Evolutionary conservation across 345 rosid genomes (phyloP), one percentile per base, ranked within the genome.

Genomic region (Salix dunnii): DNA sequence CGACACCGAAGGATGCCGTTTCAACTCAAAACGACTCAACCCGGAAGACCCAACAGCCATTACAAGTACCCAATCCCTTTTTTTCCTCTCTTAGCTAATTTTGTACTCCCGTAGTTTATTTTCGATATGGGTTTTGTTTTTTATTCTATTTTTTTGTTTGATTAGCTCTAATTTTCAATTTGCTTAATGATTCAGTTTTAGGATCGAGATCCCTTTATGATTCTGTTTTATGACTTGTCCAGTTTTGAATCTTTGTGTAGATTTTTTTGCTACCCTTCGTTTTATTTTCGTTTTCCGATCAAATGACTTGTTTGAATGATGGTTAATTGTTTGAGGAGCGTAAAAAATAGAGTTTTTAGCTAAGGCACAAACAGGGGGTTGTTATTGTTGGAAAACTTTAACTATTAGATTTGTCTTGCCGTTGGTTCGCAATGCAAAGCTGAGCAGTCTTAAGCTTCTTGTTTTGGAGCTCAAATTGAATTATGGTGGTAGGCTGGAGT

Each of bases 1-100:
- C 73, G 46, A 65, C 77, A 42, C 18, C 76, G 30, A 61, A 70
- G 14, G 83, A 71, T 28, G 79, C 72, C 49, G 64, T 67, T 67
- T 67, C 85, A 66, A 38, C 27, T 65, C 85, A 38, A 58, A 78
- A 76, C 40, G 83, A 72, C 30, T 70, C 78, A 21, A 55, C 82
- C 77, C 81, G 76, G 74, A 70, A 31, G 30, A 23, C 61, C 36
- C 68, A 60, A 51, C 83, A 48, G n/a, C 88, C 93, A 16, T 76
- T 77, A 2, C 89, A 84, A 82, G 90, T 88, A 21, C 70, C 68
- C 70, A 69, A 25, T 66, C 20, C 55, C n/a, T 17, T 43, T 14
- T 30, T 68, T 43, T 3, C 5, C 5, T 36, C 68, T 72, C 35
- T 36, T 36, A 21, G 12, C 55, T 9, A 12, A 23, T 46, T 63